Base-by-base conservation (phyloP, 1,284 basidiomycete species). In the Termitomyces sp. region DNA sequence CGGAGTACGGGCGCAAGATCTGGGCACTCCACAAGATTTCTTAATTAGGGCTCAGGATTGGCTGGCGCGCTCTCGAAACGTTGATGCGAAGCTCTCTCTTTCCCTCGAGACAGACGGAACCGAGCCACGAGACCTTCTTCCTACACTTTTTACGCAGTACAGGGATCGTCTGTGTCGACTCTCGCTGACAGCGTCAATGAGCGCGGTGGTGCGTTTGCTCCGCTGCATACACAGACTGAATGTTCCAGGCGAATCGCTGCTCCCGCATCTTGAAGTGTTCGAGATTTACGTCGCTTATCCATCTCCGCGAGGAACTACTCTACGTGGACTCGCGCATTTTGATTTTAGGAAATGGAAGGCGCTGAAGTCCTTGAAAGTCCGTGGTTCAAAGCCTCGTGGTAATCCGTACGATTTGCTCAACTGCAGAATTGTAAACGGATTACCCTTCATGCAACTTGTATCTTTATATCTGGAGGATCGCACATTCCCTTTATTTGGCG, bases 31-130 rank as follows among this genome's bases (percentile, higher is more conserved):
- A 4, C 8, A 10, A 24, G 13, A 17, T 12, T 24, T 50, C 12
- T 10, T 39, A 1, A 2, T 39, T 7, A 38, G 47, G n/a, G 36
- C 36, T 49, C 47, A 39, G 36, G 2, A 8, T 39, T 49, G 47
- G 47, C 21, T 49, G 1, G n/a, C n/a, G 19, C 36, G 47, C n/a
- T 49, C 47, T 6, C 17, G 24, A 19, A 10, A 28, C 2, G 31
- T 24, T 7, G 36, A 39, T 30, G 12, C 36, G 7, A 49, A 49
- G 24, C 21, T 50, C 39, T 50, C 39, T 19, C 30, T 50, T 42
- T 50, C 49, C 21, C 13, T 50, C 6, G 49, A 50, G 39, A 49
- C n/a, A n/a, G 47, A 49, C 36, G 36, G 47, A 28, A 49, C 47
- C 17, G 47, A 49, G n/a, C 26, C 36, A 4, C 1, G 38, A 19